phyloP scores from a whole-genome alignment of 305 asterid genomes.

The Fraxinus floribunda region DNA sequence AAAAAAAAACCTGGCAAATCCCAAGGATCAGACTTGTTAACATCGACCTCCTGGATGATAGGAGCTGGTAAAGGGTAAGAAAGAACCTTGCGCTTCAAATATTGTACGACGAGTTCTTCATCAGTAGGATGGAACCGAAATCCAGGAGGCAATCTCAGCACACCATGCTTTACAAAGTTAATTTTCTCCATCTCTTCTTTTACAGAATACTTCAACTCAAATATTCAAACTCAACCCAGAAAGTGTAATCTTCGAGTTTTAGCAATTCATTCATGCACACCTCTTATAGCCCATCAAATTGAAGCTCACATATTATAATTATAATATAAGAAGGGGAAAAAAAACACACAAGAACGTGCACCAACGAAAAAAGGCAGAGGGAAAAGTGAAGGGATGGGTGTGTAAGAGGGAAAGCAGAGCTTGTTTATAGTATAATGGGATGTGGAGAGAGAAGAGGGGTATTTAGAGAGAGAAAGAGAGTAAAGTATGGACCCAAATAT shows the following conservation, averaged over 20 bases:
- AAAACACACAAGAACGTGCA: constrained; percentile 9
- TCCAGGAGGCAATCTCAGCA: constrained; percentile 79
- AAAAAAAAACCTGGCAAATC: constrained; percentile 64
- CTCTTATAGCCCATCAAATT: background rate
- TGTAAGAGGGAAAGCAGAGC: constrained; percentile 45
- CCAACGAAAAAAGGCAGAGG: background rate
- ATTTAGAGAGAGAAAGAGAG: constrained; percentile 24
- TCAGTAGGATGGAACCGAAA: constrained; percentile 91
- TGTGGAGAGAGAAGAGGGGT: constrained; percentile 21
- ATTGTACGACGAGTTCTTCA: constrained; percentile 89
- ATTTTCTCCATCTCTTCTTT: constrained; percentile 41
- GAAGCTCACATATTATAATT: constrained; percentile 15
- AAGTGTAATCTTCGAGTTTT: background rate
- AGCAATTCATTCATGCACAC: background rate
- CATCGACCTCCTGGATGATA: constrained; percentile 68
- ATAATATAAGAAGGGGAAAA: background rate
- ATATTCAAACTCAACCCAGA: background rate
- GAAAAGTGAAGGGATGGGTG: constrained; percentile 13
- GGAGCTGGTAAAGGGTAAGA: constrained; percentile 76
- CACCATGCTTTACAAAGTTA: constrained; percentile 50
- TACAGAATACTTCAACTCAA: background rate
- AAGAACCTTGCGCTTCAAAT: constrained; percentile 78
- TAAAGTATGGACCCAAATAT: constrained; percentile 24
- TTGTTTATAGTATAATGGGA: constrained; percentile 47
- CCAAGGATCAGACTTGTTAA: constrained; percentile 94